Evolutionary conservation across 1,284 basidiomycete species (phyloP), one percentile per base, ranked within the genome.

Genomic region (Thelephora terrestris): DNA sequence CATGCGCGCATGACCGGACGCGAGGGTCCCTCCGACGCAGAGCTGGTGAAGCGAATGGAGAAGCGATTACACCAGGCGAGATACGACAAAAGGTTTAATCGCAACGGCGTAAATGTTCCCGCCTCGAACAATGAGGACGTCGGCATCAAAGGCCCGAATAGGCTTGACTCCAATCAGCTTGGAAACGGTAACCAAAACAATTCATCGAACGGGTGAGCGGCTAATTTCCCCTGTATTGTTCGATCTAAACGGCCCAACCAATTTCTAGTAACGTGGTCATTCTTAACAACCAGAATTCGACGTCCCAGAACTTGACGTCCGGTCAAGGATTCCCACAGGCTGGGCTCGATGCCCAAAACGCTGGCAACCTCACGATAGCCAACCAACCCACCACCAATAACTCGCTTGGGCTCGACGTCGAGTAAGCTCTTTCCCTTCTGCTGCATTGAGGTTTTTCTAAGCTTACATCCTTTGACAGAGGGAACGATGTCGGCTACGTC

Each of bases 341-440:
- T 21, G 69, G 69, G 42, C 59, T 71, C 43, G 55, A 66, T 18
- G 74, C 72, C 7, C 63, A 67, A 3, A 48, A 50, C 3, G 58
- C 61, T 24, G 69, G 69, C 36, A 60, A 64, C 43, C 64, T 88
- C 34, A 76, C 80, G 14, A 34, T 53, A 7, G 79, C 84, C 6
- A 71, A 72, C 48, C 39, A 60, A 4, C 79, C 83, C 6, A 73
- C 76, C 14, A 63, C 71, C 6, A 62, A 60, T 50, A 70, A 85
- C 63, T 78, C 84, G 29, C 69, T 90, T 38, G 88, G 81, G 3
- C 71, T 92, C 43, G 73, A 78, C 56, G 89, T 90, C 49, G 79
- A 89, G 76, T 82, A 45, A 32, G 64, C 48, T 10, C 2, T n/a
- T 9, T 29, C 24, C 24, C 29, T 16, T 25, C 39, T 21, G 10